Conservation (phyloP, 805 yeast genomes). For the Candida nonsorbophila region DNA sequence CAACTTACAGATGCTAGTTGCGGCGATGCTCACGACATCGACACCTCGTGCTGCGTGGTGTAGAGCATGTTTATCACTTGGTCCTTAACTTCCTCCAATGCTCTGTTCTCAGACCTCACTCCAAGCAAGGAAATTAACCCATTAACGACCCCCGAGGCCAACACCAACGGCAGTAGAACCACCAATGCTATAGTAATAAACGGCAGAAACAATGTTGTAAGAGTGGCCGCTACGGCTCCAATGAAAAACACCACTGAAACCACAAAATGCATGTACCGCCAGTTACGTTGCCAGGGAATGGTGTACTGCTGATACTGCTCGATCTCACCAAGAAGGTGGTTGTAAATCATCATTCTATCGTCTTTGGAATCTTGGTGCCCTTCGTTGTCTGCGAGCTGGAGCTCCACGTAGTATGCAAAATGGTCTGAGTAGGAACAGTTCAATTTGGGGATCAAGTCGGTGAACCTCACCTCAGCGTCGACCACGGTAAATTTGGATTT, state of each 20-base stretch:
- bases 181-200: slow-evolving; percentile 36
- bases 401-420: slow-evolving; percentile 63
- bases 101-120: slow-evolving; percentile 76
- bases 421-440: slow-evolving; percentile 81
- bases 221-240: slow-evolving; percentile 55
- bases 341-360: too few relatives aligned
- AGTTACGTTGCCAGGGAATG: slow-evolving; percentile 53
- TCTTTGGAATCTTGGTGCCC: too few relatives aligned
- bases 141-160: slow-evolving; percentile 64
- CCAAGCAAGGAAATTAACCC: slow-evolving; percentile 77
- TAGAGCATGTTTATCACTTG: slow-evolving; percentile 68
- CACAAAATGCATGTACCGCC: slow-evolving; percentile 65
- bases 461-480: slow-evolving; percentile 68
- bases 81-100: slow-evolving; percentile 64
- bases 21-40: too few relatives aligned
- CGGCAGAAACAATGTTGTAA: slow-evolving; percentile 31
- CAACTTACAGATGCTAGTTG: too few relatives aligned
- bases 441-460: slow-evolving; percentile 56
- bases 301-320: slow-evolving; percentile 43
- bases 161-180: slow-evolving; percentile 48
- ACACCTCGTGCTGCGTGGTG: too few relatives aligned
- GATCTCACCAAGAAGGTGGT: slow-evolving; percentile 6
- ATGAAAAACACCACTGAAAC: slow-evolving; percentile 33
- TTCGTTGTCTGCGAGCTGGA: slow-evolving; percentile 12
- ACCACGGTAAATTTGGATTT: slow-evolving; percentile 44